Evolutionary conservation across 2,329 filamentous ascomycete species (phyloP), one percentile per base, ranked within the genome.

Genomic region (Trichoderma endophyticum): DNA sequence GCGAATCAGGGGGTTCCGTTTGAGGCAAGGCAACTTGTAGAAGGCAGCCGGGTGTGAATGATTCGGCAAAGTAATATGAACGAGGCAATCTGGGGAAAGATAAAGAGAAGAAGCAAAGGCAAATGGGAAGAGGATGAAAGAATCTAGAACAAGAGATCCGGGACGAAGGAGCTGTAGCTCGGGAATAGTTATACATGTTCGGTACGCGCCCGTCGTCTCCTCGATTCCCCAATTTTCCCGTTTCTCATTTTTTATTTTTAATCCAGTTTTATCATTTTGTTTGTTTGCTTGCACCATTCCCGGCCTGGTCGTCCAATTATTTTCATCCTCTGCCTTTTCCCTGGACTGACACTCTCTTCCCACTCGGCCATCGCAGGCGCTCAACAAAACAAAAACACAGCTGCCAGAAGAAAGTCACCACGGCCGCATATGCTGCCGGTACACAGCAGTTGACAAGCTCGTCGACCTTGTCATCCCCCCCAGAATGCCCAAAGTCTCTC

Each of bases 401-500:
- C 63, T 69, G 65, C 64, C 32, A 62, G 64, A 18, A 34, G 14
- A 32, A 14, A 30, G 59, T 64, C 32, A 57, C 60, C 51, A 59
- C 34, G 66, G 36, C 32, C 36, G 59, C 28, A 72, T 36, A 56
- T n/a, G 43, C 43, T 68, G 64, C 56, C n/a, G 71, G 57, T 70
- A 72, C 71, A 72, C 71, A 70, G 32, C 65, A 69, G 65, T 54
- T 72, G 65, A 70, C 71, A 72, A 72, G 63, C 65, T 72, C 59
- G 51, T 65, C 43, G 59, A 11, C 56, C 61, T 39, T 72, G 64
- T 60, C 69, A 57, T 64, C 60, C 60, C 60, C 36, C 71, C 36
- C 56, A 48, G 66, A 60, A 61, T 28, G 51, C 34, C 43, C 64
- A 61, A 18, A 39, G 15, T 48, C 36, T 69, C 36, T 69, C 66